These are phyloP conservation scores for Cadophora sp. DNA, from an alignment of 2,329 filamentous ascomycete species.

Conservation along the genomic window DNA sequence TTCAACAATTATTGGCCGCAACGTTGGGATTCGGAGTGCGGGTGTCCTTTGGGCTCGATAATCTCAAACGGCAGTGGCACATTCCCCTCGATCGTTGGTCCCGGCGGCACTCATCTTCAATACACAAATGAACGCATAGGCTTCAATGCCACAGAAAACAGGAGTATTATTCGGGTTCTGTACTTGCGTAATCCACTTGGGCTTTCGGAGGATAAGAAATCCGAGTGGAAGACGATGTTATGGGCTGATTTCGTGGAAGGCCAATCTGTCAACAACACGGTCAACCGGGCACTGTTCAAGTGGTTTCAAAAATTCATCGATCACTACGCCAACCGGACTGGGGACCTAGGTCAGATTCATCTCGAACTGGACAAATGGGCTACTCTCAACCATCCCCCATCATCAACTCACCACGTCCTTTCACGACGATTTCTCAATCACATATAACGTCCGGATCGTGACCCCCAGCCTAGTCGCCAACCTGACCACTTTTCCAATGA, in stretches of 20 bases:
- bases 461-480: too few relatives aligned
- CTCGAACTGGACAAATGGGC: too few relatives aligned
- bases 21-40: not conserved
- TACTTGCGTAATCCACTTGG: conserved; percentile 1
- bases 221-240: not conserved
- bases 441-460: too few relatives aligned
- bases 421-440: too few relatives aligned
- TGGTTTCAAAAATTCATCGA: not conserved
- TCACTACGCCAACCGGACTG: too few relatives aligned
- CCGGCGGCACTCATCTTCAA: not conserved
- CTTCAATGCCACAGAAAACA: not conserved
- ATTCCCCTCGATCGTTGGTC: not conserved
- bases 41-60: not conserved
- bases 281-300: not conserved
- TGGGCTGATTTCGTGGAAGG: not conserved
- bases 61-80: not conserved
- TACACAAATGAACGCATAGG: not conserved
- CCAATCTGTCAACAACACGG: not conserved
- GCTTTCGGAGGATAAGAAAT: not conserved
- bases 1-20: not conserved
- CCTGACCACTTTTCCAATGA: too few relatives aligned
- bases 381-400: too few relatives aligned
- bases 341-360: too few relatives aligned
- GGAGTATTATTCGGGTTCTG: not conserved
- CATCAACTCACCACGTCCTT: too few relatives aligned